Conservation (phyloP, 2,329 filamentous ascomycete genomes). For the Xylaria sp. region DNA sequence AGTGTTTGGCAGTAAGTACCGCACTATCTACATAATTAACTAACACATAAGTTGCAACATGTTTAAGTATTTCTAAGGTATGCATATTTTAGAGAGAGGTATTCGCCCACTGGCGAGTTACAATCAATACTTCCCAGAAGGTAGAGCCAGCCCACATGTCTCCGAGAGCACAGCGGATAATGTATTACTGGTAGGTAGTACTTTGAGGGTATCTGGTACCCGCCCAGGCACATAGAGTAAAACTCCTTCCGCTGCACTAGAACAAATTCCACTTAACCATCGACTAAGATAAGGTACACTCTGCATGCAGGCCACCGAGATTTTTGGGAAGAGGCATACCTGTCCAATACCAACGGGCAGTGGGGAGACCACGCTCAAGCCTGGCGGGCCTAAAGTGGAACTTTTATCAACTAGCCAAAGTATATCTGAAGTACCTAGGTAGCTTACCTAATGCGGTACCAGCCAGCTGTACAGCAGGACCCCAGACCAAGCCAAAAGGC, state of each 20-base stretch:
- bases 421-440: conserved; percentile 15
- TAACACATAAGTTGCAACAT: neutral
- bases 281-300: neutral
- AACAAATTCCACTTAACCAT: neutral
- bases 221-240: neutral
- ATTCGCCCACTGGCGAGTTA: neutral
- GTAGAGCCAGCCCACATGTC: neutral
- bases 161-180: neutral
- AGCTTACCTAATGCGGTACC: neutral
- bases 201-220: neutral
- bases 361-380: conserved; percentile 1
- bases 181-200: neutral
- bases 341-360: conserved; percentile 31
- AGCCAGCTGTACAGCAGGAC: neutral
- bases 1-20: neutral
- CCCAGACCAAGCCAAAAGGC: neutral
- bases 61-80: neutral
- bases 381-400: conserved; percentile 23
- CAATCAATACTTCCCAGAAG: neutral
- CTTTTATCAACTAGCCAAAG: conserved; percentile 17
- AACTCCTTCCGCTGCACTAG: neutral
- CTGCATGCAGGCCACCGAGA: conserved; percentile 14
- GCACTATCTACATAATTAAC: neutral
- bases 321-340: conserved; percentile 30
- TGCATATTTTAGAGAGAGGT: no score